Percentiles rank a stretch among this genome's conserved stretches.
Conservation (phyloP, 495 filamentous ascomycete species). For the Xylaria palmicola region DNA sequence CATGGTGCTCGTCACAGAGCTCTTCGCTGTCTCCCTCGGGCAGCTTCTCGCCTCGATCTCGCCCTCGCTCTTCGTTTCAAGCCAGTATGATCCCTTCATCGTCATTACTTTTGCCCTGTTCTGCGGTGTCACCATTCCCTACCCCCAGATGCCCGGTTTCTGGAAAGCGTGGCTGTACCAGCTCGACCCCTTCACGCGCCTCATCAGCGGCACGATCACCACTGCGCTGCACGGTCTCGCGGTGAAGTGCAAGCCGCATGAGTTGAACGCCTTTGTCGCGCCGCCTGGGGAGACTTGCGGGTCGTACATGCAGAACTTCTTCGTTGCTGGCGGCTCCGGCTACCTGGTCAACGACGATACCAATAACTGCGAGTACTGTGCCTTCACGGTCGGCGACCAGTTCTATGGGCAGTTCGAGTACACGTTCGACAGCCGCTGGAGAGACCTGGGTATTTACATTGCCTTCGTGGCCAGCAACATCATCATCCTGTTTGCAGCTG, state of each 20-base stretch:
- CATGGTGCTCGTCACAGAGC: slow-evolving; percentile 73
- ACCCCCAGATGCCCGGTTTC: slow-evolving; percentile 70
- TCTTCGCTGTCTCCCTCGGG: slow-evolving; percentile 72
- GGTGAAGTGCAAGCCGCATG: slow-evolving; percentile 55
- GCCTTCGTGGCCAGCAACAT: slow-evolving; percentile 75
- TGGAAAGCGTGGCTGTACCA: slow-evolving; percentile 81
- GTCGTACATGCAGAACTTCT: slow-evolving; percentile 71
- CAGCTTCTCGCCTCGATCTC: slow-evolving; percentile 69
- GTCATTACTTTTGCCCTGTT: slow-evolving; percentile 79
- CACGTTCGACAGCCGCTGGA: slow-evolving; percentile 66
- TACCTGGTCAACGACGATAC: slow-evolving; percentile 68
- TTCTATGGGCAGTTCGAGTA: slow-evolving; percentile 68
- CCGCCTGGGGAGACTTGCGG: slow-evolving; percentile 63
- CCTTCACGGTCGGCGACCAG: slow-evolving; percentile 72
- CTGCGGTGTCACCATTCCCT: slow-evolving; percentile 80
- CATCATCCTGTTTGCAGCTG: slow-evolving; percentile 69
- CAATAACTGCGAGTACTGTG: slow-evolving; percentile 70
- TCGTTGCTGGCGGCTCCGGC: slow-evolving; percentile 60
- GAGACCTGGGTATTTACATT: slow-evolving; percentile 74
- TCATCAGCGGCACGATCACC: slow-evolving; percentile 75
- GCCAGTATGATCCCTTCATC: slow-evolving; percentile 73
- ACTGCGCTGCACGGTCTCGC: slow-evolving; percentile 68
- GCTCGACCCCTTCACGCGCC: slow-evolving; percentile 79
- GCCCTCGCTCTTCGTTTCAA: slow-evolving; percentile 67
- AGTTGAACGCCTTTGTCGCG: slow-evolving; percentile 62